Percentiles rank a stretch among this genome's conserved stretches.
Conservation (phyloP, 1,284 basidiomycete genomes). For the Chalciporus sp. region DNA sequence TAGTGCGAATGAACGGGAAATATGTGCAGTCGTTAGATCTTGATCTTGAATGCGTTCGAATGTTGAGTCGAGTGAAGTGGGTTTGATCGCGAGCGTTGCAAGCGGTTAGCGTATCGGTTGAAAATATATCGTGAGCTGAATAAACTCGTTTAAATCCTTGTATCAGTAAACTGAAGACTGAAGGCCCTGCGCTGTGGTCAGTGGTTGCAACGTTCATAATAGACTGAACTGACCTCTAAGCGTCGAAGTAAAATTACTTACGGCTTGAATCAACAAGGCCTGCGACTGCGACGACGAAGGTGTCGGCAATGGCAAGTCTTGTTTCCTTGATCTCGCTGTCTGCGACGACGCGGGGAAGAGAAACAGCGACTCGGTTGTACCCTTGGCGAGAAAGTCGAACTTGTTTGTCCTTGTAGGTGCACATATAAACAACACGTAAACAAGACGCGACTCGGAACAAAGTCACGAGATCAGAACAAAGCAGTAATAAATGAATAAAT, state of each 20-base stretch:
- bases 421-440: slow-evolving; percentile 35
- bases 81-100: slow-evolving; percentile 15
- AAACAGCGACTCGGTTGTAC: slow-evolving; percentile 11
- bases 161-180: slow-evolving; percentile 22
- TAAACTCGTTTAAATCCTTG: slow-evolving; percentile 24
- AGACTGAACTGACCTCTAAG: slow-evolving; percentile 22
- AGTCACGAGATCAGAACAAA: slow-evolving; percentile 22
- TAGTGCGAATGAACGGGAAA: not conserved
- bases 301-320: slow-evolving; percentile 25
- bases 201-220: not conserved
- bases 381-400: slow-evolving; percentile 31
- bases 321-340: slow-evolving; percentile 18
- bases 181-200: slow-evolving; percentile 16
- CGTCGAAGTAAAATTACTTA: slow-evolving; percentile 29
- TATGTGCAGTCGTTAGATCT: slow-evolving; percentile 26
- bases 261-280: slow-evolving; percentile 23
- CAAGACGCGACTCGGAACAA: slow-evolving; percentile 20
- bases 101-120: slow-evolving; percentile 15
- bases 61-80: slow-evolving; percentile 17
- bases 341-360: slow-evolving; percentile 22
- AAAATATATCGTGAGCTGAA: slow-evolving; percentile 25
- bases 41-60: slow-evolving; percentile 22
- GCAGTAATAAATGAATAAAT: not conserved
- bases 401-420: slow-evolving; percentile 35
- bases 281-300: slow-evolving; percentile 17